Conservation (phyloP, 148 eudicot species). For the Polygonum maritimum region DNA sequence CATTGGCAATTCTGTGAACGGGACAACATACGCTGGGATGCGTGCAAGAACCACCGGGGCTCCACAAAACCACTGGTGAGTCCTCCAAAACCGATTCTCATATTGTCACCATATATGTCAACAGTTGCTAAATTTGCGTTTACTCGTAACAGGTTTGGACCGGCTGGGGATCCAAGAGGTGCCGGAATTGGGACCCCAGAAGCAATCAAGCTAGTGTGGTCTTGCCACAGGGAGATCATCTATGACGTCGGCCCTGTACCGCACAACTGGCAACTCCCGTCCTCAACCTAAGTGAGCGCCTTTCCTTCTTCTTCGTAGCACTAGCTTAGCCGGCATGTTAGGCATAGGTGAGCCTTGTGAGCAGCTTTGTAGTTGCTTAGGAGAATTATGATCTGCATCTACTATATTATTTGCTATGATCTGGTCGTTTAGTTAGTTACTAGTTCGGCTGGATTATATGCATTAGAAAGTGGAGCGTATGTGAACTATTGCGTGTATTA, state of each 20-base stretch:
- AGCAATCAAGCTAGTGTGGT: constrained; percentile 98
- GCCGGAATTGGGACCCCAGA: constrained; percentile 99
- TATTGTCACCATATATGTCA: neutral
- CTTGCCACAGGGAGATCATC: constrained; percentile 91
- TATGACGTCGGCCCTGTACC: constrained; percentile 86
- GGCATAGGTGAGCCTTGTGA: neutral
- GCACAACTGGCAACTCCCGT: constrained; percentile 56
- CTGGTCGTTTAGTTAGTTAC: neutral
- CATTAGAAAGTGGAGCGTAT: neutral
- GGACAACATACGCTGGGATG: constrained; percentile 90
- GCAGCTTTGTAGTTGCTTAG: neutral
- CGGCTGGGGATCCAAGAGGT: constrained; percentile 96
- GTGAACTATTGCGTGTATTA: neutral
- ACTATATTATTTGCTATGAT: neutral
- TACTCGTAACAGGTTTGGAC: constrained; percentile 69
- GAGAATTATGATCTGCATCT: neutral
- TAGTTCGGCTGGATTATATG: neutral
- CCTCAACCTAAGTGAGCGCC: constrained; percentile 33
- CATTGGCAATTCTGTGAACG: constrained; percentile 81
- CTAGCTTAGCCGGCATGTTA: neutral
- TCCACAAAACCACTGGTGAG: constrained; percentile 96
- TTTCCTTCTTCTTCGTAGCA: neutral
- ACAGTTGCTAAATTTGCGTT: neutral
- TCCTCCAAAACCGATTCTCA: neutral
- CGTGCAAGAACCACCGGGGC: constrained; percentile 99